Percentiles rank a stretch among this genome's conserved stretches.
phyloP scores from a whole-genome alignment of 768 basidiomycete species.

The Cystofilobasidium macerans region DNA sequence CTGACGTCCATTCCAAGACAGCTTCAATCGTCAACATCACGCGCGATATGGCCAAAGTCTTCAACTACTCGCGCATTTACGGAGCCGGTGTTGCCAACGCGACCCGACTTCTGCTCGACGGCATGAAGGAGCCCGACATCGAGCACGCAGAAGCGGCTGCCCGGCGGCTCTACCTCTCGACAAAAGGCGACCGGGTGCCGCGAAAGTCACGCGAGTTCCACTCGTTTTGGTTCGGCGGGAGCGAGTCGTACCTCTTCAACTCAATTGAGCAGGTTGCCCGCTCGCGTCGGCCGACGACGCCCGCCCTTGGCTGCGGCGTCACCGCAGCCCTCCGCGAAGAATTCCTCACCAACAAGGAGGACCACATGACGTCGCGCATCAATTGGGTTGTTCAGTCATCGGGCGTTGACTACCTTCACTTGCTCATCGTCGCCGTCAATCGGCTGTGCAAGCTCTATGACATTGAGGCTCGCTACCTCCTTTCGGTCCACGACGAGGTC shows the following conservation, averaged over 20 bases:
- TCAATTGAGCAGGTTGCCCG: slow-evolving; percentile 89
- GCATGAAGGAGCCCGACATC: slow-evolving; percentile 64
- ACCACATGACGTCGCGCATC: slow-evolving; percentile 88
- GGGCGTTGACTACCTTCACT: slow-evolving; percentile 94
- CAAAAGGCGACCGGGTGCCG: slow-evolving; percentile 55
- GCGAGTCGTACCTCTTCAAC: slow-evolving; percentile 94
- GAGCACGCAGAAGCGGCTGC: slow-evolving; percentile 71
- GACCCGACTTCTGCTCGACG: slow-evolving; percentile 70
- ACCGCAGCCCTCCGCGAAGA: slow-evolving; percentile 87
- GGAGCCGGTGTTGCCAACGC: slow-evolving; percentile 97
- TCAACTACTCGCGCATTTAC: slow-evolving; percentile 98
- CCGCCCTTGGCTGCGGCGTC: slow-evolving; percentile 85
- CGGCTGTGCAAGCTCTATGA: slow-evolving; percentile 61
- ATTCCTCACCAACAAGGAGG: slow-evolving; percentile 45
- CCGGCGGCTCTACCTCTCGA: slow-evolving; percentile 73
- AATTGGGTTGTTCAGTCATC: slow-evolving; percentile 99
- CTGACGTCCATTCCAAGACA: slow-evolving; percentile 93
- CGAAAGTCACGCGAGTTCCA: slow-evolving; percentile 50
- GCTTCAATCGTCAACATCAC: slow-evolving; percentile 85
- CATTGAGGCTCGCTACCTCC: slow-evolving; percentile 82
- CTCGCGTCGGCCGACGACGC: slow-evolving; percentile 75
- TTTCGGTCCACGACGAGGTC: slow-evolving; percentile 94
- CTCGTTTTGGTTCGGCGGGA: slow-evolving; percentile 93
- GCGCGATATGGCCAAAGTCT: slow-evolving; percentile 85
- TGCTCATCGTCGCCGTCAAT: slow-evolving; percentile 90